Conservation (phyloP, 2,329 filamentous ascomycete species). For the Colletotrichum melonis region DNA sequence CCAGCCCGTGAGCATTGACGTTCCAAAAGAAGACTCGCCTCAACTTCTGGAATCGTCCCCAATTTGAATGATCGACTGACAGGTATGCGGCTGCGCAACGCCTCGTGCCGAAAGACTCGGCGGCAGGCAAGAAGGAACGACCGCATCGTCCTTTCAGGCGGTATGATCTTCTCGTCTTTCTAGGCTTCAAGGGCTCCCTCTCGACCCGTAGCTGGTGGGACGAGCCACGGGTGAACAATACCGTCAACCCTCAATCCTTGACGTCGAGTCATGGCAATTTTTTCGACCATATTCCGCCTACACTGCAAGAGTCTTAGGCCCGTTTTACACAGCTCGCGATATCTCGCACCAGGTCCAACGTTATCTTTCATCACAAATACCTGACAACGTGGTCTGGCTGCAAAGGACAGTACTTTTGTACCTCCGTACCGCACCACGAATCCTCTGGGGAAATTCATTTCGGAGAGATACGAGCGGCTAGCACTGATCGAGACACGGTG, state of each 20-base stretch:
- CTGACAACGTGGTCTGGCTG: no score
- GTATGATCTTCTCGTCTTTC: background rate
- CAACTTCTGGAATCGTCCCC: conserved; percentile 8
- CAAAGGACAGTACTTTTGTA: no score
- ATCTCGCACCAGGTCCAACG: no score
- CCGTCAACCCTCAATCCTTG: background rate
- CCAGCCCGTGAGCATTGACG: background rate
- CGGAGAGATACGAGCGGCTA: background rate
- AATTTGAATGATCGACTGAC: background rate
- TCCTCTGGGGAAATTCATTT: background rate
- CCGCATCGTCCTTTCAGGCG: background rate
- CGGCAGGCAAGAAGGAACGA: background rate
- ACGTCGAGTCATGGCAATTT: background rate
- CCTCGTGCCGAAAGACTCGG: background rate
- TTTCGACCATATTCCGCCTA: background rate
- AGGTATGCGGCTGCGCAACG: background rate
- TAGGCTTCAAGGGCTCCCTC: background rate
- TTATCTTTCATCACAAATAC: no score
- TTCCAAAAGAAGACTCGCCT: background rate
- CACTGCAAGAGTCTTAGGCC: background rate
- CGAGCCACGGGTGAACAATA: background rate
- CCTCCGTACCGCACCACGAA: no score
- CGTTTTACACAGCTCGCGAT: no score
- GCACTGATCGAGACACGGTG: background rate
- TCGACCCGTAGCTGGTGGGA: background rate